These are phyloP conservation scores for Dujonia santamariae DNA, from an alignment of 1,139 yeast species.

Conservation along the genomic window DNA sequence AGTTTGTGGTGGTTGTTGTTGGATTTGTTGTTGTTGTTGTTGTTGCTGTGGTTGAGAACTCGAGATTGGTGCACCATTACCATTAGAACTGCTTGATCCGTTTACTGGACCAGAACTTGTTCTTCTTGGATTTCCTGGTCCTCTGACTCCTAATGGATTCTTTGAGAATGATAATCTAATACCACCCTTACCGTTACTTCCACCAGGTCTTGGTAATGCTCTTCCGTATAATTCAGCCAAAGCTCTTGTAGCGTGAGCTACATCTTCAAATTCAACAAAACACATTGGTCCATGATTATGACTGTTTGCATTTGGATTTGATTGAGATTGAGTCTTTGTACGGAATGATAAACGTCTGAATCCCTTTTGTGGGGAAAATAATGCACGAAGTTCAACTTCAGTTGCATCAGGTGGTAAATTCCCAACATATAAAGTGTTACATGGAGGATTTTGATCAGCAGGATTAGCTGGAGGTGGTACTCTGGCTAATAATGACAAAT, in stretches of 20 bases:
- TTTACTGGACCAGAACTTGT: constrained; percentile 33
- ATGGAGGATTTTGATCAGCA: constrained; percentile 98
- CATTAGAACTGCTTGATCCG: constrained; percentile 9
- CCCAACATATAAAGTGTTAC: constrained; percentile 95
- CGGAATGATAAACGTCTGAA: constrained; percentile 90
- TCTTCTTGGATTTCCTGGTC: constrained; percentile 52
- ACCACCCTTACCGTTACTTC: constrained; percentile 84
- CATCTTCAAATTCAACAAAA: constrained; percentile 97
- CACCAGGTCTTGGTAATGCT: constrained; percentile 66
- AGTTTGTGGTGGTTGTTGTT: constrained; percentile 5
- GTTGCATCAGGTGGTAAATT: constrained; percentile 97
- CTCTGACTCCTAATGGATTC: constrained; percentile 95
- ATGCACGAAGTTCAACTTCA: constrained; percentile 83
- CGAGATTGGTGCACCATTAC: constrained; percentile 11
- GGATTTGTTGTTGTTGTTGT: constrained; percentile 7
- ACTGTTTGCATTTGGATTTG: constrained; percentile 27
- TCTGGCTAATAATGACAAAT: constrained; percentile 65
- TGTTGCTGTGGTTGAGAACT: constrained; percentile 4
- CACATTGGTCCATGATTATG: constrained; percentile 96
- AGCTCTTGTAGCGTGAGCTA: constrained; percentile 88
- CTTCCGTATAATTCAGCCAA: constrained; percentile 91
- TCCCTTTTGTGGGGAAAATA: constrained; percentile 88
- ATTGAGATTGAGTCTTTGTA: constrained; percentile 54
- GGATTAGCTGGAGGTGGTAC: constrained; percentile 98
- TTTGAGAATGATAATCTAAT: constrained; percentile 90